Percentiles rank a stretch among this genome's conserved stretches.
Conservation (phyloP, 768 basidiomycete species). For the Cystobasidiopsis lactophilus region DNA sequence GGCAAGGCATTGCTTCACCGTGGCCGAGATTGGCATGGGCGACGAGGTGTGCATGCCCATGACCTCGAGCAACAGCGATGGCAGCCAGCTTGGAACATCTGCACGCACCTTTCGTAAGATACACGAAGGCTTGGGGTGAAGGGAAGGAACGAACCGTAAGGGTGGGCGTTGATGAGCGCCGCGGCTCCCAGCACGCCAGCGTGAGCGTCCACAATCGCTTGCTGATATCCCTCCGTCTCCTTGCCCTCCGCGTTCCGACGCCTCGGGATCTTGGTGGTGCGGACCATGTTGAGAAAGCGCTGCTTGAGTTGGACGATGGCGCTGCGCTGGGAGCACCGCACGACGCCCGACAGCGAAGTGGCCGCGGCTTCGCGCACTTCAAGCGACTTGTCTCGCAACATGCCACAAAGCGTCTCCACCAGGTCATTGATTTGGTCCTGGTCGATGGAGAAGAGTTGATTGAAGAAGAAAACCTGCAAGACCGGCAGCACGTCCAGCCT, state of each 20-base stretch:
- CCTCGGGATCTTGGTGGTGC: constrained; percentile 41
- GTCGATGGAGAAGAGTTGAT: constrained; percentile 56
- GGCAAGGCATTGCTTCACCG: constrained; percentile 18
- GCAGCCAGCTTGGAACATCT: constrained; percentile 85
- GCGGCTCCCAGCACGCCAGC: constrained; percentile 85
- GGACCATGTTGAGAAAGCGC: constrained; percentile 54
- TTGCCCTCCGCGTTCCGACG: constrained; percentile 27
- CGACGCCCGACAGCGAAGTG: constrained; percentile 27
- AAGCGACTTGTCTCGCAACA: constrained; percentile 32
- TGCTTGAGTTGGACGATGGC: constrained; percentile 35
- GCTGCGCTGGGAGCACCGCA: constrained; percentile 27
- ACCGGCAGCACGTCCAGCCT: constrained; percentile 67
- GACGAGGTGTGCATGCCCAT: constrained; percentile 68
- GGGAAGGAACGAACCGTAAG: constrained; percentile 31
- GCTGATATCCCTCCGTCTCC: constrained; percentile 41
- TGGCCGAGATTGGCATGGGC: constrained; percentile 32
- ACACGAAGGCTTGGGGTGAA: not conserved
- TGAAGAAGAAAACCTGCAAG: constrained; percentile 37
- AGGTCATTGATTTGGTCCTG: constrained; percentile 57
- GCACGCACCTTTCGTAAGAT: not conserved
- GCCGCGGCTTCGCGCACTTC: constrained; percentile 16
- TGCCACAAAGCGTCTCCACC: constrained; percentile 59
- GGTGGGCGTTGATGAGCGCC: constrained; percentile 78
- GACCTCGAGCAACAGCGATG: constrained; percentile 53
- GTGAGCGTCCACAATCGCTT: constrained; percentile 54